These are phyloP conservation scores for Begonia fuchsioides DNA, from an alignment of 306 rosid species.

Conservation along the genomic window DNA sequence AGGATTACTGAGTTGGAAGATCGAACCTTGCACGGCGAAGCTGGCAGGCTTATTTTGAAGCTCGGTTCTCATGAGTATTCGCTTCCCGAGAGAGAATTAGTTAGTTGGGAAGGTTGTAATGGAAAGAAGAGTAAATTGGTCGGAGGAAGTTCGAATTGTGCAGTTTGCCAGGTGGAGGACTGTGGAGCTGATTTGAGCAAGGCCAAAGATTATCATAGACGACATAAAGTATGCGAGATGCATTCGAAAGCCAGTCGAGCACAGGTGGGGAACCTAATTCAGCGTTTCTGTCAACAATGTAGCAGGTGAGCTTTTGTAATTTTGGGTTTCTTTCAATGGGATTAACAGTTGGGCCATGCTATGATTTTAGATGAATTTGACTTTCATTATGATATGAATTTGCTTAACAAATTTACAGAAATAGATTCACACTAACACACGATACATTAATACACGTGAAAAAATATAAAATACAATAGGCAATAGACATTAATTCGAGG, in stretches of 20 bases:
- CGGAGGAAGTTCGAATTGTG: constrained; percentile 42
- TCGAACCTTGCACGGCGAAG: constrained; percentile 36
- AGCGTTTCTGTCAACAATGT: constrained; percentile 94
- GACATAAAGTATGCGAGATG: constrained; percentile 85
- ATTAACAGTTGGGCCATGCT: too few relatives aligned
- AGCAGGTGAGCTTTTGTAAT: constrained; percentile 59
- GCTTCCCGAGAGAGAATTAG: constrained; percentile 35
- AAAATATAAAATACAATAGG: too few relatives aligned
- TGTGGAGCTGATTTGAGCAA: constrained; percentile 68
- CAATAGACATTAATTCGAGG: too few relatives aligned
- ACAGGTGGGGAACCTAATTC: constrained; percentile 61
- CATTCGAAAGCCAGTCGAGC: constrained; percentile 85
- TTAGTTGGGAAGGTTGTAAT: constrained; percentile 30
- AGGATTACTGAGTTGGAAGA: constrained; percentile 45
- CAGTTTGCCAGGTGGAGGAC: constrained; percentile 84
- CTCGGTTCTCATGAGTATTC: constrained; percentile 46
- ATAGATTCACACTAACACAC: too few relatives aligned
- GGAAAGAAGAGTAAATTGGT: constrained; percentile 63
- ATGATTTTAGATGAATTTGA: too few relatives aligned
- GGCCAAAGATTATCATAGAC: constrained; percentile 73
- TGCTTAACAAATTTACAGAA: too few relatives aligned
- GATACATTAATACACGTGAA: too few relatives aligned
- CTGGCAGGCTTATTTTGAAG: constrained; percentile 39
- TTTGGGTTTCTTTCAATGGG: neutral
- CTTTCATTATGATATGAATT: too few relatives aligned